Evolutionary conservation across 2,329 filamentous ascomycete species (phyloP).

Genomic region (Cladophialophora bantiana): DNA sequence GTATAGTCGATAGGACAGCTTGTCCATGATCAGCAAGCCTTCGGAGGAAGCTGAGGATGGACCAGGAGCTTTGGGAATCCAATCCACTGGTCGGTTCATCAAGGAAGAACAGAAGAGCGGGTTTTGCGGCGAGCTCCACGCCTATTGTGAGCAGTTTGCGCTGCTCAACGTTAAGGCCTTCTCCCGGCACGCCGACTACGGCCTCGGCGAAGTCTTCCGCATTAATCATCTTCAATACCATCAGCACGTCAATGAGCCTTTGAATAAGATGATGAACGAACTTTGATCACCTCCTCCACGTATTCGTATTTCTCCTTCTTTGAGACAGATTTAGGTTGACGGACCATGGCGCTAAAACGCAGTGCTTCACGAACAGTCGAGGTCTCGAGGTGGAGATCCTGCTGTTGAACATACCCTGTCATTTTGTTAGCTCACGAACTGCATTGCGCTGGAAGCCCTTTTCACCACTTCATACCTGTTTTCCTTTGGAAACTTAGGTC

Average conservation of each 20-base stretch:
- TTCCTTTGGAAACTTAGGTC: not conserved
- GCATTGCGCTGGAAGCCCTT: not conserved
- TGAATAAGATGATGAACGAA: conserved; percentile 45
- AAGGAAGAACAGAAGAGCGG: conserved; percentile 70
- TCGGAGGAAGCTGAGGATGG: conserved; percentile 67
- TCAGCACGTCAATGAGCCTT: not conserved
- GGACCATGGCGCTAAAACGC: conserved; percentile 77
- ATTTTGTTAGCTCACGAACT: conserved; percentile 54
- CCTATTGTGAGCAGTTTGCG: conserved; percentile 85
- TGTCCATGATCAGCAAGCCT: conserved; percentile 65
- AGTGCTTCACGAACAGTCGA: conserved; percentile 85
- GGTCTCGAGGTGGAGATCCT: conserved; percentile 84
- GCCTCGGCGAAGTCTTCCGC: conserved; percentile 68
- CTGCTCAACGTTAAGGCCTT: conserved; percentile 69
- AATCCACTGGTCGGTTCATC: conserved; percentile 73
- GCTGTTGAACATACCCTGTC: conserved; percentile 90
- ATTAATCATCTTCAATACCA: conserved; percentile 60
- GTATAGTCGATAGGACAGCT: conserved; percentile 63
- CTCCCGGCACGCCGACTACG: conserved; percentile 71
- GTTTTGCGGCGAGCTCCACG: conserved; percentile 79
- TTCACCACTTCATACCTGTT: not conserved
- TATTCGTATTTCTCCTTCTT: conserved; percentile 82
- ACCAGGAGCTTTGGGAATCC: conserved; percentile 69
- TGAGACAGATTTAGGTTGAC: conserved; percentile 76
- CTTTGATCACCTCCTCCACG: conserved; percentile 89